phyloP scores from a whole-genome alignment of 768 basidiomycete species.

The Lactifluus volemus region DNA sequence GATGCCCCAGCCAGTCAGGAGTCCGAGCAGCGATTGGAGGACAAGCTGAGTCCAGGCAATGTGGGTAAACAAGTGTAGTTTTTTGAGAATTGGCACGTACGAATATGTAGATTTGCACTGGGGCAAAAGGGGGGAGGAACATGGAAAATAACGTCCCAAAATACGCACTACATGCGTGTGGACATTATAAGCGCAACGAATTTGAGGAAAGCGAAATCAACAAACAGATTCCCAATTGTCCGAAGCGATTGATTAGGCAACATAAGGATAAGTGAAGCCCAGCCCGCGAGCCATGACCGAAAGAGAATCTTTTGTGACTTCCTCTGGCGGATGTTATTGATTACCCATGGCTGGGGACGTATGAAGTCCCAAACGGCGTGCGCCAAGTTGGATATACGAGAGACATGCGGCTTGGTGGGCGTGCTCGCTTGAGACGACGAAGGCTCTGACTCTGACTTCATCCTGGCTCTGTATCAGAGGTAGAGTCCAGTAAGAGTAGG shows the following conservation, averaged over 20 bases:
- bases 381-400: not conserved
- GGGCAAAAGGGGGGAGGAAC: constrained; percentile 10
- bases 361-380: constrained; percentile 7
- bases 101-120: constrained; percentile 6
- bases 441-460: constrained; percentile 7
- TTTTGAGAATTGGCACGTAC: constrained; percentile 20
- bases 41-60: not conserved
- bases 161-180: not conserved
- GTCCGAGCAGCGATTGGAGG: constrained; percentile 27
- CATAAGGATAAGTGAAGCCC: constrained; percentile 32
- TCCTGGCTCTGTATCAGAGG: not conserved
- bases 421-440: not conserved
- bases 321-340: constrained; percentile 28
- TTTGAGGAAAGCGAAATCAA: constrained; percentile 1
- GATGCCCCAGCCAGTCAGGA: constrained; percentile 46
- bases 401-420: not conserved
- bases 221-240: constrained; percentile 34
- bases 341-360: constrained; percentile 28
- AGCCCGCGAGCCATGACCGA: constrained; percentile 35
- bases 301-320: constrained; percentile 31
- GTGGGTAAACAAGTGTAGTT: constrained; percentile 27
- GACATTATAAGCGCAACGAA: not conserved
- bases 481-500: not conserved
- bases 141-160: constrained; percentile 6
- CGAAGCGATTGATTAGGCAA: constrained; percentile 32